Conservation (phyloP, 116 monocot species). For the Trichopus zeylanicus region DNA sequence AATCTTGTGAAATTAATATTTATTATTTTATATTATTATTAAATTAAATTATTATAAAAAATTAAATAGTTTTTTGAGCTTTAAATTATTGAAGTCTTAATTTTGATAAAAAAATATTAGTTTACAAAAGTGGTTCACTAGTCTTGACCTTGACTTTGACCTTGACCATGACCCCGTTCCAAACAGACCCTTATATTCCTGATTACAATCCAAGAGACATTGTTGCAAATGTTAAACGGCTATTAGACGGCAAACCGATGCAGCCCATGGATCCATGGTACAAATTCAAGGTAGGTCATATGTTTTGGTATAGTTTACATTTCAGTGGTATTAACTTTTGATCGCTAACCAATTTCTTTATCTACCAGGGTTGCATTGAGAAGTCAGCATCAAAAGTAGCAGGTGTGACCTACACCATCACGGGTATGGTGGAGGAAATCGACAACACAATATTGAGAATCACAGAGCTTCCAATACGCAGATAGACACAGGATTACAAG, state of each 20-base stretch:
- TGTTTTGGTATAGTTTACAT: not conserved
- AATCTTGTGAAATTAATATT: no score
- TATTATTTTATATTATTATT: no score
- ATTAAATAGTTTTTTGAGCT: no score
- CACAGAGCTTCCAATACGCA: slow-evolving; percentile 76
- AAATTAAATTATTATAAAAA: no score
- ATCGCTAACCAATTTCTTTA: not conserved
- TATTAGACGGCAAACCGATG: slow-evolving; percentile 68
- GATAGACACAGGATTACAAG: slow-evolving; percentile 91
- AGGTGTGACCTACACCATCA: slow-evolving; percentile 71
- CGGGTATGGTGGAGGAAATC: slow-evolving; percentile 62
- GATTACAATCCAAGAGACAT: slow-evolving; percentile 93
- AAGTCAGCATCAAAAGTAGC: slow-evolving; percentile 67
- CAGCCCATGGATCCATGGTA: slow-evolving; percentile 93
- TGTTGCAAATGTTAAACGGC: slow-evolving; percentile 58
- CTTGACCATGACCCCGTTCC: no score
- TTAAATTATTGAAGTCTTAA: no score
- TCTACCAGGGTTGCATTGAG: slow-evolving; percentile 63
- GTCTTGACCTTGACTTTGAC: no score
- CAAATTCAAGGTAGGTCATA: slow-evolving; percentile 60
- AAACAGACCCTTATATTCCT: no score
- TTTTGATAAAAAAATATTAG: no score
- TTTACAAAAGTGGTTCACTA: no score
- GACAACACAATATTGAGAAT: slow-evolving; percentile 55
- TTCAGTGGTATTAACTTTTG: not conserved